phyloP scores from a whole-genome alignment of 2,329 filamentous ascomycete genomes.

The Fusarium domesticum region DNA sequence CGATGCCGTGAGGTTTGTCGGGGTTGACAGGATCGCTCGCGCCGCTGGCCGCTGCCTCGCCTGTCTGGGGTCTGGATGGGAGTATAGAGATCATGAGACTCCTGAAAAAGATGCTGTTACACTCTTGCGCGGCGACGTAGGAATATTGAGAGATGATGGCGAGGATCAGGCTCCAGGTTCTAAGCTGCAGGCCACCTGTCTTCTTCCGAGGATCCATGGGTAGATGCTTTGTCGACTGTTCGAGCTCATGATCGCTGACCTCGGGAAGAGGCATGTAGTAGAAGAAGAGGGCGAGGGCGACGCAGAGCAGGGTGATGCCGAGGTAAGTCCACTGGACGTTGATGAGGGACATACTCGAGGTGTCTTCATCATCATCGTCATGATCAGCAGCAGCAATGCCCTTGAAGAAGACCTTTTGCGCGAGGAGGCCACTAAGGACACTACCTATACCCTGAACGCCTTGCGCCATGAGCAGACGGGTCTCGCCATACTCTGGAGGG shows the following conservation, averaged over 20 bases:
- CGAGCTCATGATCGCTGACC: constrained; percentile 54
- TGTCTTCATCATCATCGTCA: constrained; percentile 23
- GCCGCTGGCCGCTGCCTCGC: constrained; percentile 21
- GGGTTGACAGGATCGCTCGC: constrained; percentile 31
- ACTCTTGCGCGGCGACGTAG: constrained; percentile 73
- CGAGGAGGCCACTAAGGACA: constrained; percentile 68
- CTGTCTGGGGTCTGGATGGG: constrained; percentile 26
- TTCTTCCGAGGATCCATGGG: constrained; percentile 51
- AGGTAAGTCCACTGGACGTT: constrained; percentile 84
- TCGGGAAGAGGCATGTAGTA: constrained; percentile 67
- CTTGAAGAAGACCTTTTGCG: constrained; percentile 71
- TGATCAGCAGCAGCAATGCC: too few species aligned
- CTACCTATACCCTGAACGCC: constrained; percentile 73
- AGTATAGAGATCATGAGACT: constrained; percentile 45
- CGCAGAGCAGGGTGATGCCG: constrained; percentile 73
- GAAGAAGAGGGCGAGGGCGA: constrained; percentile 65
- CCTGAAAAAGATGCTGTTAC: constrained; percentile 59
- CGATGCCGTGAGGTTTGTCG: constrained; percentile 43
- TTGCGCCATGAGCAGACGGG: constrained; percentile 72
- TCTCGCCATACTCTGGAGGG: constrained; percentile 68
- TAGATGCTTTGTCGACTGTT: constrained; percentile 45
- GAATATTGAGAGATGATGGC: constrained; percentile 75
- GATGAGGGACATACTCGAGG: constrained; percentile 51
- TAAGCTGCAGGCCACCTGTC: constrained; percentile 51
- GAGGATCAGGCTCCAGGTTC: constrained; percentile 60